Percentiles rank a stretch among this genome's conserved stretches.
Evolutionary conservation across 768 basidiomycete genomes (phyloP).

Genomic region (Trametes punicea): DNA sequence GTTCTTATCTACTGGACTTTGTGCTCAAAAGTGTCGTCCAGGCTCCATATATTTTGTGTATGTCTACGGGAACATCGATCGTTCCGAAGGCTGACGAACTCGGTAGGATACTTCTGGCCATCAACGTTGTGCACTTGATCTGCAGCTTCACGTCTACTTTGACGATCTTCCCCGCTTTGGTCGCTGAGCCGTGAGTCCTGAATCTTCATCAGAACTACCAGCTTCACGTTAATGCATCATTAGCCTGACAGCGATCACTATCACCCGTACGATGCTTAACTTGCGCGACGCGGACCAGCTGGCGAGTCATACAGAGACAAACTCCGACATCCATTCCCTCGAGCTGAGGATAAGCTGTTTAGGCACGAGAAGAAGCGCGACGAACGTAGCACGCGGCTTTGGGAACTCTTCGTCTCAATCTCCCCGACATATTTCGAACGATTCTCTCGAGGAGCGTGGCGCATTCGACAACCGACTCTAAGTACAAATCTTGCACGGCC

Average conservation of each 20-base stretch:
- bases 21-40: neutral
- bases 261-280: conserved; percentile 1
- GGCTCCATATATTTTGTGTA: conserved; percentile 5
- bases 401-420: too few species aligned
- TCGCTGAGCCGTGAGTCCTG: neutral
- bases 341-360: too few species aligned
- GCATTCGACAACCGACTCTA: too few species aligned
- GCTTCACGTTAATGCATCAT: too few species aligned
- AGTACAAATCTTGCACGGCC: too few species aligned
- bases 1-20: too few species aligned
- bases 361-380: too few species aligned
- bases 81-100: neutral
- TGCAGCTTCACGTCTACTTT: neutral
- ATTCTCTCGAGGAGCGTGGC: too few species aligned
- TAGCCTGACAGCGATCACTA: neutral
- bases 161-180: neutral
- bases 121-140: neutral
- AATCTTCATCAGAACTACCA: neutral
- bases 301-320: neutral
- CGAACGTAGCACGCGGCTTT: too few species aligned
- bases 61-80: neutral
- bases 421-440: too few species aligned
- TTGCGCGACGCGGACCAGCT: neutral
- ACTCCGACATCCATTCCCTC: neutral
- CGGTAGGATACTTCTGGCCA: neutral